A percentile compares a stretch with the other conserved stretches of the same genome.
Evolutionary conservation across 768 basidiomycete genomes (phyloP).

Genomic region (Macrolepiota albuminosa): DNA sequence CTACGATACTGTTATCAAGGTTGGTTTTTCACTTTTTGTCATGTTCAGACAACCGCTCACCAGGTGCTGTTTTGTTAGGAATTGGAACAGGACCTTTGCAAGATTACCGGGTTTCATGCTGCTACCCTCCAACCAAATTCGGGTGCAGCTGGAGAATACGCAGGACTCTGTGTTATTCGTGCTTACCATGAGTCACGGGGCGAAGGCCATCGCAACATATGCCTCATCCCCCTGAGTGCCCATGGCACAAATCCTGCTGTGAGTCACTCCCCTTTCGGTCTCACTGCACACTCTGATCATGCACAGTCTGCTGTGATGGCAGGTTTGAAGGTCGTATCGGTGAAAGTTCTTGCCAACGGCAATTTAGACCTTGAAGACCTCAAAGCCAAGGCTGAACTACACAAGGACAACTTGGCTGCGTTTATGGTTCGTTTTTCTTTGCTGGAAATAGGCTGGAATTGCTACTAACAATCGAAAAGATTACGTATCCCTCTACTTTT

Average conservation of each 20-base stretch:
- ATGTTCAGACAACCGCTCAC: not conserved
- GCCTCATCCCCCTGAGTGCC: constrained; percentile 91
- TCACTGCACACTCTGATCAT: constrained; percentile 12
- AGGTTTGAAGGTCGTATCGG: constrained; percentile 92
- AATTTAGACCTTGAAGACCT: constrained; percentile 88
- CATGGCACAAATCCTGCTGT: constrained; percentile 99
- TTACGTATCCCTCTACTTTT: constrained; percentile 96
- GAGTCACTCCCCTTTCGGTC: constrained; percentile 22
- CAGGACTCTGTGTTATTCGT: constrained; percentile 90
- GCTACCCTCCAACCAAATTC: constrained; percentile 99
- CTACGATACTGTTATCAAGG: constrained; percentile 78
- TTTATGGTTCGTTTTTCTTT: constrained; percentile 68
- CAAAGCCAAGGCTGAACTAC: constrained; percentile 78
- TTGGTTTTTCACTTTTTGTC: constrained; percentile 18
- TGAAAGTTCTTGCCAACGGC: constrained; percentile 85
- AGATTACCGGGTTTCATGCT: constrained; percentile 93
- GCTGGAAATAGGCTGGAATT: not conserved
- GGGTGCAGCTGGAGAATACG: constrained; percentile 95
- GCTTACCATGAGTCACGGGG: constrained; percentile 92
- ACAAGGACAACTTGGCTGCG: constrained; percentile 89
- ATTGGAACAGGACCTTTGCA: constrained; percentile 85
- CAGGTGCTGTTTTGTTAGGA: constrained; percentile 46
- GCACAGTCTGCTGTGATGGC: constrained; percentile 94
- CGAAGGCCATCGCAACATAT: constrained; percentile 82
- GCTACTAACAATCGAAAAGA: constrained; percentile 39